Evolutionary conservation across 2,329 filamentous ascomycete genomes (phyloP).

Genomic region (Nemania sp.): DNA sequence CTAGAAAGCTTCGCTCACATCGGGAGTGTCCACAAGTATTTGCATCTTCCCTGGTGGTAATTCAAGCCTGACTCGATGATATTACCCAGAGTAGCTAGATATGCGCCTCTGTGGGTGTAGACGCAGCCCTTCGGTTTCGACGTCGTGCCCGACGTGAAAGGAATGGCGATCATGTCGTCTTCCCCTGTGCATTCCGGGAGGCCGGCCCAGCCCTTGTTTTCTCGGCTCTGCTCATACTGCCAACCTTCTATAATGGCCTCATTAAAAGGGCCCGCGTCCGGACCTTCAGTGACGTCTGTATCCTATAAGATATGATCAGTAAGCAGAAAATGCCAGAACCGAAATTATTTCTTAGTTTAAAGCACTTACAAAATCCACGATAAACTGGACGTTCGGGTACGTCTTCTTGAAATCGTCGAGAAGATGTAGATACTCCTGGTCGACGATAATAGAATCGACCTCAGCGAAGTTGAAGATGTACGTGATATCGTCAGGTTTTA

Average conservation of each 20-base stretch:
- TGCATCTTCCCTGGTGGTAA: slow-evolving; percentile 66
- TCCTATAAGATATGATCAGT: slow-evolving; percentile 55
- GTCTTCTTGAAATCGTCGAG: slow-evolving; percentile 66
- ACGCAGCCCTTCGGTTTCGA: slow-evolving; percentile 90
- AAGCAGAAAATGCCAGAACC: background rate
- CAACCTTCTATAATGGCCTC: slow-evolving; percentile 81
- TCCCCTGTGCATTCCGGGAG: slow-evolving; percentile 74
- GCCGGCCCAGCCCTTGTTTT: slow-evolving; percentile 73
- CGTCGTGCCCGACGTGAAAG: slow-evolving; percentile 93
- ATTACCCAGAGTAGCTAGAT: slow-evolving; percentile 83
- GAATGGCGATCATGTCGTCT: slow-evolving; percentile 80
- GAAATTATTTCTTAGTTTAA: no score
- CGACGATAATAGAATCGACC: slow-evolving; percentile 84
- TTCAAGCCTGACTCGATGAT: slow-evolving; percentile 88
- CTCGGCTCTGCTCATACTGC: slow-evolving; percentile 67
- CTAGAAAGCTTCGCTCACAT: slow-evolving; percentile 64
- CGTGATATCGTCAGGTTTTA: slow-evolving; percentile 71
- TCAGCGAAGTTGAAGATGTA: slow-evolving; percentile 91
- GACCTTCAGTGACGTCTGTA: slow-evolving; percentile 74
- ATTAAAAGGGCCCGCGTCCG: slow-evolving; percentile 79
- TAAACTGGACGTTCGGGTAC: slow-evolving; percentile 67
- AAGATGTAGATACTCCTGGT: slow-evolving; percentile 75
- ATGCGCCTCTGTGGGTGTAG: slow-evolving; percentile 85
- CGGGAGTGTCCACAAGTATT: slow-evolving; percentile 89
- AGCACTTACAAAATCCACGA: slow-evolving; percentile 66